Percentiles rank a stretch among this genome's conserved stretches.
Evolutionary conservation across 1,139 yeast genomes (phyloP).

Genomic region (Debaryomyces fabryi): DNA sequence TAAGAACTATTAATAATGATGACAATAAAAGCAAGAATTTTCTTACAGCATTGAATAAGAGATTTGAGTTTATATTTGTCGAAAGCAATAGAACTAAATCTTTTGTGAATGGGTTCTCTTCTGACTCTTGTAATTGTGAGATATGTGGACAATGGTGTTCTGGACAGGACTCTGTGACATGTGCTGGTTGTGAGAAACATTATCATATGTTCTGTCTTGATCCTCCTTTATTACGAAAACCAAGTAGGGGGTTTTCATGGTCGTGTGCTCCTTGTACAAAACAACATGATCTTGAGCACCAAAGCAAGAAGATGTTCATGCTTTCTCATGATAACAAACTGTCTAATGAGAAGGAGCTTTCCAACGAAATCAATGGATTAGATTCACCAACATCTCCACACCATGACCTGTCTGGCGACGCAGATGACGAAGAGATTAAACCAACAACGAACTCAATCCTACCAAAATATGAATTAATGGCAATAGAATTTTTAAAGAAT

Average conservation of each 20-base stretch:
- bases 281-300: conserved; percentile 33
- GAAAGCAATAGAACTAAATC: conserved; percentile 74
- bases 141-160: conserved; percentile 86
- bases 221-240: conserved; percentile 80
- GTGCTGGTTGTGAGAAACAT: conserved; percentile 72
- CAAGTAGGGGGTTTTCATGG: conserved; percentile 91
- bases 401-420: conserved; percentile 14
- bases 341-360: conserved; percentile 39
- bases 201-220: conserved; percentile 86
- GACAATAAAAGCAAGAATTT: conserved; percentile 60
- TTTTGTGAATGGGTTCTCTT: conserved; percentile 62
- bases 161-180: conserved; percentile 71
- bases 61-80: conserved; percentile 74
- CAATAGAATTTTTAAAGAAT: conserved; percentile 50
- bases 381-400: conserved; percentile 15
- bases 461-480: conserved; percentile 67
- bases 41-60: conserved; percentile 61
- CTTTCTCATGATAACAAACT: conserved; percentile 47
- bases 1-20: conserved; percentile 58
- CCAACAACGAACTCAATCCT: conserved; percentile 17
- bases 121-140: conserved; percentile 58
- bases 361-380: conserved; percentile 26
- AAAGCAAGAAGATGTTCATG: conserved; percentile 39
- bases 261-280: conserved; percentile 81
- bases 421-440: conserved; percentile 13